A percentile compares a stretch with the other conserved stretches of the same genome.
These are phyloP conservation scores for Chytridium lagenaria DNA, from an alignment of 371 early-diverging fungal species.

Conservation along the genomic window DNA sequence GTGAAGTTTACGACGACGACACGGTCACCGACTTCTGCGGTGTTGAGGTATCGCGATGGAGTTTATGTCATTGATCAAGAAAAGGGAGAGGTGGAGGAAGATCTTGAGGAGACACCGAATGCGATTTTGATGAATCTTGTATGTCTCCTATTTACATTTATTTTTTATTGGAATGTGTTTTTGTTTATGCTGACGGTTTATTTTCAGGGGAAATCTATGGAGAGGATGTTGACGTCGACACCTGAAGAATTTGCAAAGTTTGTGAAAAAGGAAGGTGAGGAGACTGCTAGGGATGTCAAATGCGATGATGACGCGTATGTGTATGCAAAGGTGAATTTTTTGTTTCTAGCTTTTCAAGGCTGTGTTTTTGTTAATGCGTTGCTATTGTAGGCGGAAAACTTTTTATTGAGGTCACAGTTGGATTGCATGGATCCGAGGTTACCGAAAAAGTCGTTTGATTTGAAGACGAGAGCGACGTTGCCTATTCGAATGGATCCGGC, in stretches of 20 bases:
- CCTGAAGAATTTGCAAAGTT: conserved; percentile 70
- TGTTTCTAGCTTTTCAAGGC: not conserved
- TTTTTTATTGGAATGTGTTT: not conserved
- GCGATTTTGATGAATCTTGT: conserved; percentile 59
- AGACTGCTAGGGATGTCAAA: not conserved
- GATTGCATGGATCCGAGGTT: conserved; percentile 84
- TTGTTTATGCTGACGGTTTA: not conserved
- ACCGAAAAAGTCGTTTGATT: conserved; percentile 84
- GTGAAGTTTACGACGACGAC: conserved; percentile 63
- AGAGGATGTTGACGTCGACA: conserved; percentile 76
- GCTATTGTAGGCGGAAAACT: conserved; percentile 35
- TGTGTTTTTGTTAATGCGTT: conserved; percentile 13
- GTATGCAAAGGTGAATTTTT: conserved; percentile 32
- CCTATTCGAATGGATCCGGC: conserved; percentile 82
- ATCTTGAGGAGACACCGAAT: conserved; percentile 54
- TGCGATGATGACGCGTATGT: conserved; percentile 61
- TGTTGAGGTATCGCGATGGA: conserved; percentile 70
- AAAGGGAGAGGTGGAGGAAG: conserved; percentile 71
- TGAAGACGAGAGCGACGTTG: conserved; percentile 90
- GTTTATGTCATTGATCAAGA: conserved; percentile 86
- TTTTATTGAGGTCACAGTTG: conserved; percentile 89
- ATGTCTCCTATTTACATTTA: conserved; percentile 21
- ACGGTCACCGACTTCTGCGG: conserved; percentile 67
- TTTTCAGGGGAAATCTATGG: conserved; percentile 81
- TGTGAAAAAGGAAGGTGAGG: conserved; percentile 57